These are phyloP conservation scores for Phytopythium boreale DNA, from an alignment of 352 stramenopile species.

Conservation along the genomic window DNA sequence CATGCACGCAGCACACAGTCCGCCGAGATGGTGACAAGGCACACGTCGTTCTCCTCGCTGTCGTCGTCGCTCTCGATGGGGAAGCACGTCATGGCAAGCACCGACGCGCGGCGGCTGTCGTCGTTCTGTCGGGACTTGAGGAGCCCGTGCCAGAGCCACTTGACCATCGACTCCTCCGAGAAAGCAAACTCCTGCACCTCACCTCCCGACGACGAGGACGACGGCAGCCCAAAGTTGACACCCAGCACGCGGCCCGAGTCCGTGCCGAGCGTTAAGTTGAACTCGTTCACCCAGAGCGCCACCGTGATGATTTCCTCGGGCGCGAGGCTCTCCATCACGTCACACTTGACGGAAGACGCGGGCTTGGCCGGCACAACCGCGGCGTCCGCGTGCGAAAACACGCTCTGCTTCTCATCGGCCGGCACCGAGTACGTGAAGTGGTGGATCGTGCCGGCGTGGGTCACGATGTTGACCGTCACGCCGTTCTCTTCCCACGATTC, in stretches of 20 bases:
- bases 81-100: conserved; percentile 67
- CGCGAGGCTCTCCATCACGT: conserved; percentile 46
- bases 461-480: conserved; percentile 63
- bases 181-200: conserved; percentile 70
- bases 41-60: conserved; percentile 42
- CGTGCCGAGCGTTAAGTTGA: conserved; percentile 65
- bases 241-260: conserved; percentile 58
- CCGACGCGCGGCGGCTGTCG: conserved; percentile 20
- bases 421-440: conserved; percentile 58
- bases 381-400: conserved; percentile 51
- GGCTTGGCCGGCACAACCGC: conserved; percentile 38
- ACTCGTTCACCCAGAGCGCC: conserved; percentile 74
- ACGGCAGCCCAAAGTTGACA: conserved; percentile 67
- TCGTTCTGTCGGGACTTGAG: conserved; percentile 35
- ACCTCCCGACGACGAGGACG: conserved; percentile 12
- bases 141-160: conserved; percentile 70
- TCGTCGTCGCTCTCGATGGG: conserved; percentile 46
- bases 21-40: conserved; percentile 60
- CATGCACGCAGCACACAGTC: conserved; percentile 66
- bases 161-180: conserved; percentile 61
- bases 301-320: conserved; percentile 59
- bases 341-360: conserved; percentile 28
- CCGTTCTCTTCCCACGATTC: conserved; percentile 59
- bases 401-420: conserved; percentile 25
- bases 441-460: conserved; percentile 65